These are phyloP conservation scores for Parasarocladium wereldwijsianum DNA, from an alignment of 2,329 filamentous ascomycete genomes.

Conservation along the genomic window DNA sequence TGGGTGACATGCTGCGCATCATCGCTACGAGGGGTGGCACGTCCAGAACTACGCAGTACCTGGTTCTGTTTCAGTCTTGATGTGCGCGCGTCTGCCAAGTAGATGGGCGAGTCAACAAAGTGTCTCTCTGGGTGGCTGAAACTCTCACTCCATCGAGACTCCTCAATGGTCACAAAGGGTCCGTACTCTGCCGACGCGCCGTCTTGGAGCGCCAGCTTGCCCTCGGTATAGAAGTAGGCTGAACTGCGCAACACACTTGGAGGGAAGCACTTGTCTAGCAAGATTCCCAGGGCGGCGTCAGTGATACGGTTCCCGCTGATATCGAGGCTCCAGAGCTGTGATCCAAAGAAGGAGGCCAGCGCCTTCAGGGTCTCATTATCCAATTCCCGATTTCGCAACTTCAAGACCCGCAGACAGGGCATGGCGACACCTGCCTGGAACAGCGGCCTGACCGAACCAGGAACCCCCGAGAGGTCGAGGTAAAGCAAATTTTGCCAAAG, in stretches of 20 bases:
- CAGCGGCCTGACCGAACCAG: conserved; percentile 26
- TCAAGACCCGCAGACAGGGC: conserved; percentile 35
- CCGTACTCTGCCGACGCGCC: conserved; percentile 20
- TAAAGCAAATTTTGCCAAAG: conserved; percentile 29
- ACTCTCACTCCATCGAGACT: conserved; percentile 28
- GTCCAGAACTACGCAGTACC: conserved; percentile 17
- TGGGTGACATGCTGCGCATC: conserved; percentile 12
- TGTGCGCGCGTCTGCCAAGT: conserved; percentile 10
- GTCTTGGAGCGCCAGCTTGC: conserved; percentile 18
- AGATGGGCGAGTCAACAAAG: conserved; percentile 30
- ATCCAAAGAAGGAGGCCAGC: conserved; percentile 16
- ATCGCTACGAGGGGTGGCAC: conserved; percentile 11
- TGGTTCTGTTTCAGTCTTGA: conserved; percentile 10
- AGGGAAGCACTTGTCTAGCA: conserved; percentile 18
- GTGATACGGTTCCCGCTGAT: conserved; percentile 35
- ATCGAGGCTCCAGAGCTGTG: conserved; percentile 42
- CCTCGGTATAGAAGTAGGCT: conserved; percentile 29
- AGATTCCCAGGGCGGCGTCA: conserved; percentile 23
- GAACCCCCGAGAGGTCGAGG: conserved; percentile 35
- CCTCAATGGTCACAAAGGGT: conserved; percentile 27
- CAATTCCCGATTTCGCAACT: conserved; percentile 30
- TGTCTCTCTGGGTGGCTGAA: conserved; percentile 33
- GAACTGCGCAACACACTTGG: conserved; percentile 17
- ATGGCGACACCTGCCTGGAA: conserved; percentile 21
- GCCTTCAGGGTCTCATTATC: conserved; percentile 21